Conservation (phyloP, 2,329 filamentous ascomycete genomes). For the Microascus cirrosus region DNA sequence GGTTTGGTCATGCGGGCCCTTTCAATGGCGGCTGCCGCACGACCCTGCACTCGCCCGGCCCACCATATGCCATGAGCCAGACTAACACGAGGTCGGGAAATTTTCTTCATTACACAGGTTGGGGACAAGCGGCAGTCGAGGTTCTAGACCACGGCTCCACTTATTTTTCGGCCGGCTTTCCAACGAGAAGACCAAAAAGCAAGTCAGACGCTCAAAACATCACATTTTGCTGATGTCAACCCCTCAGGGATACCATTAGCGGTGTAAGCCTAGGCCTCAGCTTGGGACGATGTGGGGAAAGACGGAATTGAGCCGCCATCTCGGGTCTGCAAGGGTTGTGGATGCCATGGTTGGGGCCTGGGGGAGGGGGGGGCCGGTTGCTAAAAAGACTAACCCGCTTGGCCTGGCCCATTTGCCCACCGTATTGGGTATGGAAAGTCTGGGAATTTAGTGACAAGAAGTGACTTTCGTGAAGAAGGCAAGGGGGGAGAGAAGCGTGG, state of each 20-base stretch:
- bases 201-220: neutral
- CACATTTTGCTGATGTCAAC: too few relatives aligned
- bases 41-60: neutral
- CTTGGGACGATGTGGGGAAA: neutral
- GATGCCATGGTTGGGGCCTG: too few relatives aligned
- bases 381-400: neutral
- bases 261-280: neutral
- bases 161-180: too few relatives aligned
- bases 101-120: too few relatives aligned
- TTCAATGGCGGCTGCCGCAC: too few relatives aligned
- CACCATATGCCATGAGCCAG: neutral
- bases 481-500: neutral
- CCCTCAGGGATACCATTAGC: neutral
- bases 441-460: neutral
- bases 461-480: neutral
- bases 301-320: neutral
- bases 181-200: too few relatives aligned
- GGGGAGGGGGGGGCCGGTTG: too few relatives aligned
- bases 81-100: too few relatives aligned
- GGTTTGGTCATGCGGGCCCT: too few relatives aligned
- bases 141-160: too few relatives aligned
- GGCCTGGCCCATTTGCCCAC: neutral
- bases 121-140: too few relatives aligned
- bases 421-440: neutral
- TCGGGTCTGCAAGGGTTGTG: neutral